phyloP scores from a whole-genome alignment of 2,329 filamentous ascomycete genomes.

The Aspergillus eucalypticola region DNA sequence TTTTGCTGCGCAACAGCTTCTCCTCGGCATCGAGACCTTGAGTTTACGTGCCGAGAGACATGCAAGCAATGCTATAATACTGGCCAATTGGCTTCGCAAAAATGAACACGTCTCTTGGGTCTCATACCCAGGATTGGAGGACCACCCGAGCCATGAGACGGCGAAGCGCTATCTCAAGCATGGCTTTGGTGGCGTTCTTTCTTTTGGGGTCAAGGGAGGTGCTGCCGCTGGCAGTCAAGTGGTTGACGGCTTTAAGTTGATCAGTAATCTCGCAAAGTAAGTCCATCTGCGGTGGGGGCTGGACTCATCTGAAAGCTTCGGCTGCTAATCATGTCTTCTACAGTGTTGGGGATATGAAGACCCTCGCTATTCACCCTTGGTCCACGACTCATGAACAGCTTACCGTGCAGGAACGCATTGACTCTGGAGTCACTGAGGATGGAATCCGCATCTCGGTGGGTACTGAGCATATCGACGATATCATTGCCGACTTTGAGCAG shows the following conservation, averaged over 20 bases:
- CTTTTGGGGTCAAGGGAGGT: slow-evolving; percentile 90
- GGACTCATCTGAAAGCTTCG: not conserved
- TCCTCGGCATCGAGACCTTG: slow-evolving; percentile 87
- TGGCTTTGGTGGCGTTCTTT: slow-evolving; percentile 87
- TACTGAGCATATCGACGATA: slow-evolving; percentile 95
- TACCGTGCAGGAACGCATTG: slow-evolving; percentile 73
- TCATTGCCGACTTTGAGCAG: slow-evolving; percentile 93
- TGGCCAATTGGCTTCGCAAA: slow-evolving; percentile 80
- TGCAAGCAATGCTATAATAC: slow-evolving; percentile 74
- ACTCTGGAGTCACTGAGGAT: slow-evolving; percentile 82
- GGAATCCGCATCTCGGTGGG: slow-evolving; percentile 94
- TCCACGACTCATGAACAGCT: slow-evolving; percentile 94
- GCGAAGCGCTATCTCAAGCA: slow-evolving; percentile 85
- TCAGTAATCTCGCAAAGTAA: slow-evolving; percentile 89
- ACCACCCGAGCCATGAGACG: slow-evolving; percentile 73
- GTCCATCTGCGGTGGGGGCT: slow-evolving; percentile 14
- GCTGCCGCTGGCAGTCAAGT: slow-evolving; percentile 80
- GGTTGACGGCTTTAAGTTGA: slow-evolving; percentile 91
- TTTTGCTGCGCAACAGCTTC: slow-evolving; percentile 87
- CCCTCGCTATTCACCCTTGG: slow-evolving; percentile 92
- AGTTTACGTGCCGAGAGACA: slow-evolving; percentile 84
- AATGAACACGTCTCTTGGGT: slow-evolving; percentile 89
- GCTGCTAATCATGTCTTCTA: slow-evolving; percentile 14
- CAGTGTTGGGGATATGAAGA: slow-evolving; percentile 88
- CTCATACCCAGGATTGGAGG: slow-evolving; percentile 84